Conservation (phyloP, 2,329 filamentous ascomycete genomes). For the Chaetomiaceae sp. region DNA sequence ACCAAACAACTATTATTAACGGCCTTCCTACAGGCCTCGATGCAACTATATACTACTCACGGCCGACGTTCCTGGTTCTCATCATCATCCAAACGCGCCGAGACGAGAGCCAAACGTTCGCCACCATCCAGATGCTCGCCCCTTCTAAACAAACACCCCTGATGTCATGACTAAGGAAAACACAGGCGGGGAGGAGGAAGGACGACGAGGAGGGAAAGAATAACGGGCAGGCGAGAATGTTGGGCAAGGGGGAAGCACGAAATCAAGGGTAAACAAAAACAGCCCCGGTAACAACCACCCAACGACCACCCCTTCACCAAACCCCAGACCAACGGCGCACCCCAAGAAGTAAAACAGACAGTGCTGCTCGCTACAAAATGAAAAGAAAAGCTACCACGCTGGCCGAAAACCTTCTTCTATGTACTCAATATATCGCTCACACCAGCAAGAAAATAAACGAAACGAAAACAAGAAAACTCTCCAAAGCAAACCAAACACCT, state of each 20-base stretch:
- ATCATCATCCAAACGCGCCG: constrained; percentile 9
- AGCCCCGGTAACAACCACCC: not conserved
- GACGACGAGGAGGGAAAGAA: not conserved
- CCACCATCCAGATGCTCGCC: constrained; percentile 13
- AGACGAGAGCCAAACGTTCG: constrained; percentile 12
- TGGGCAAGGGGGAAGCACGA: not conserved
- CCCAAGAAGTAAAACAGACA: not conserved
- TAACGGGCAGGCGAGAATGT: not conserved
- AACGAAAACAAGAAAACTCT: constrained; percentile 7
- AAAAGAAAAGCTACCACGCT: constrained; percentile 6
- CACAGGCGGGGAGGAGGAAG: not conserved
- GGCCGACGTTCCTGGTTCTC: not conserved
- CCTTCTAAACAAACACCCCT: constrained; percentile 10
- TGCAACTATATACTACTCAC: constrained; percentile 16
- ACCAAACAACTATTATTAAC: too few species aligned
- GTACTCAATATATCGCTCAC: constrained; percentile 11
- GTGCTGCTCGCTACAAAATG: not conserved
- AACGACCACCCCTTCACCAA: not conserved
- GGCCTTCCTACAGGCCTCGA: constrained; percentile 1
- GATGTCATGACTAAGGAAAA: constrained; percentile 9
- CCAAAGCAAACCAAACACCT: constrained; percentile 19
- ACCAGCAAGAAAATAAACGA: not conserved
- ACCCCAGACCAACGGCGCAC: not conserved
- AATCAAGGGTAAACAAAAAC: not conserved
- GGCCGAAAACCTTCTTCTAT: constrained; percentile 11